These are phyloP conservation scores for Helichrysum umbraculigerum DNA, from an alignment of 129 eudicot genomes.

Conservation along the genomic window DNA sequence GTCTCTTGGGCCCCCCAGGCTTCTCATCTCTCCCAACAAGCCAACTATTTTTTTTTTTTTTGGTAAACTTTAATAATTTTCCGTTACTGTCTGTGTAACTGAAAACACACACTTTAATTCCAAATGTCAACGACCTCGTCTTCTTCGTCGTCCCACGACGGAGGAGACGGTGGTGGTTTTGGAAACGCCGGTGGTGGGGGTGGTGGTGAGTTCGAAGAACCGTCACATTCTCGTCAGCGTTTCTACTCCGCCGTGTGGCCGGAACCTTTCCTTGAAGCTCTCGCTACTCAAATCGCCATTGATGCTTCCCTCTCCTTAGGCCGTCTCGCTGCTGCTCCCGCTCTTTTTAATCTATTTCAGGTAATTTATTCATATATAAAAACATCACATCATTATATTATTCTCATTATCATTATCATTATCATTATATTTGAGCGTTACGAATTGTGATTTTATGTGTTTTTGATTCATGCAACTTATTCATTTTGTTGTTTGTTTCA, in stretches of 20 bases:
- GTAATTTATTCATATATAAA: slow-evolving; percentile 16
- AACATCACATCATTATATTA: background rate
- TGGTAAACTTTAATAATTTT: slow-evolving; percentile 7
- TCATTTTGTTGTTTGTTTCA: background rate
- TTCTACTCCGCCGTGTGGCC: slow-evolving; percentile 71
- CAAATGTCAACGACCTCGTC: slow-evolving; percentile 54
- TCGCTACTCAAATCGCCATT: slow-evolving; percentile 65
- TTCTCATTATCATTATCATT: no score
- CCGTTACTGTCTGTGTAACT: slow-evolving; percentile 36
- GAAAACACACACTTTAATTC: slow-evolving; percentile 17
- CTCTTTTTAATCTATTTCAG: slow-evolving; percentile 69
- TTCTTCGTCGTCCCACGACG: slow-evolving; percentile 45
- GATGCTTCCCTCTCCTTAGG: slow-evolving; percentile 61
- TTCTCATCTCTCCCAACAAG: background rate
- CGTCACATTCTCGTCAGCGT: slow-evolving; percentile 53
- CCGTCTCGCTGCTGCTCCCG: slow-evolving; percentile 80
- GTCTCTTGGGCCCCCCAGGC: slow-evolving; percentile 16
- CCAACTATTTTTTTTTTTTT: slow-evolving; percentile 6
- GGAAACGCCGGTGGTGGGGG: slow-evolving; percentile 35
- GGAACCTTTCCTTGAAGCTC: slow-evolving; percentile 83
- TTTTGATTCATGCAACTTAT: slow-evolving; percentile 24
- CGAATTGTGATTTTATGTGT: background rate
- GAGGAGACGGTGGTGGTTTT: slow-evolving; percentile 28
- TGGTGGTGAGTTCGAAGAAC: slow-evolving; percentile 38
- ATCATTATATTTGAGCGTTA: slow-evolving; percentile 4